A percentile compares a stretch with the other conserved stretches of the same genome.
These are phyloP conservation scores for Coprinopsis cinerea DNA, from an alignment of 768 basidiomycete genomes.

Conservation along the genomic window DNA sequence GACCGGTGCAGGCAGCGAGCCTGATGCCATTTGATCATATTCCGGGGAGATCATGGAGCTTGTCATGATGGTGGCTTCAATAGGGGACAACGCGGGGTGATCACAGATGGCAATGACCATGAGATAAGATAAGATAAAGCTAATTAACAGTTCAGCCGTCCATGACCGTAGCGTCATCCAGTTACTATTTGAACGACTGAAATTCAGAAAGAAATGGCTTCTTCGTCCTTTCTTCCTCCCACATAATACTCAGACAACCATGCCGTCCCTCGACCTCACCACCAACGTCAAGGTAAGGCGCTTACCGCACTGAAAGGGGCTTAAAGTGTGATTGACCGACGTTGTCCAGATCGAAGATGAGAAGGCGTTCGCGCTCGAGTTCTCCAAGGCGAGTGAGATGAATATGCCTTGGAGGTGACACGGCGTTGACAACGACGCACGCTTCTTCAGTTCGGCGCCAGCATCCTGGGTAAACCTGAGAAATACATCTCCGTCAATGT, in stretches of 20 bases:
- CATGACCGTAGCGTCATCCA: too few species aligned
- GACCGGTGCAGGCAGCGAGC: too few species aligned
- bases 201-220: too few species aligned
- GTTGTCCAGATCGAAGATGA: slow-evolving; percentile 4
- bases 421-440: background rate
- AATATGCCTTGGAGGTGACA: background rate
- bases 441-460: background rate
- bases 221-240: background rate
- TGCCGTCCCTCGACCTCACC: slow-evolving; percentile 3
- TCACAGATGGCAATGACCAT: background rate
- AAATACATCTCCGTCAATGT: slow-evolving; percentile 69
- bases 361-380: slow-evolving; percentile 3
- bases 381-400: background rate
- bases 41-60: background rate
- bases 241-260: background rate
- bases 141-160: too few species aligned
- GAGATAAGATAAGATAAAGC: background rate
- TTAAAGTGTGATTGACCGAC: background rate
- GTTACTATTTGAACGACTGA: too few species aligned
- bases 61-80: background rate
- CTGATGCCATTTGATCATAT: too few species aligned
- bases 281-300: slow-evolving; percentile 4
- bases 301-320: background rate
- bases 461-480: background rate
- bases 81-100: background rate